Base-by-base conservation (phyloP, 306 rosid species). In the Luffa aegyptiaca region DNA sequence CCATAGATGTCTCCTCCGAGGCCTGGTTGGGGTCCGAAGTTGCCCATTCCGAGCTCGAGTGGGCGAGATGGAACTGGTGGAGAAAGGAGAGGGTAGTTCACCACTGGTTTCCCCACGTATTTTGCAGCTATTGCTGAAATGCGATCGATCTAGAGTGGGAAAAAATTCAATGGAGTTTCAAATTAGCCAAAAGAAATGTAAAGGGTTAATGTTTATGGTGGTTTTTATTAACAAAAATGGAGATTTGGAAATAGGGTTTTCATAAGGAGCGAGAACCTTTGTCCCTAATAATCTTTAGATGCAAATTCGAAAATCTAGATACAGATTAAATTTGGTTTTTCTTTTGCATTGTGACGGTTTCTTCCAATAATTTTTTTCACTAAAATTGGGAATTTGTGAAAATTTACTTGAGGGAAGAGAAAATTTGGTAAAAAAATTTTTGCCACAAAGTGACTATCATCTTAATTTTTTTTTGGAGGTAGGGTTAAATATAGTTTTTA, bases 51-150 rank as follows among this genome's bases (percentile, higher is more conserved):
- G 7, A 85, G 86, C 49, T 93, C 99, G 10, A 88, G 63, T 10
- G 90, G 93, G 5, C 99, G 92, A 4, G 96, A 76, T 21, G 96
- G 88, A 16, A 89, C 87, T 5, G 98, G 84, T 18, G 96, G 85
- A 5, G 97, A 87, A 11, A 95, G 79, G 6, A 90, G 81, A 41
- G 99, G 90, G 81, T 89, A 96, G 87, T 84, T 93, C 82, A 82
- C 94, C 13, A 89, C 91, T 2, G 99, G 98, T 85, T 96, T 96
- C 17, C 99, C 99, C 3, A 91, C 96, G 10, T 96, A 93, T 77
- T 96, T 96, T 0, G 99, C 99, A 31, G 99, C 99, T 48, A 96
- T 96, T 3, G 90, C 93, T 42, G 98, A 93, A 42, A 96, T 96
- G 42, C 99, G 79, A 71, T 96, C 99, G 77, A 93, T 93, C 99